Conservation (phyloP, 2,329 filamentous ascomycete species). For the Arthrobotrys megalospora region DNA sequence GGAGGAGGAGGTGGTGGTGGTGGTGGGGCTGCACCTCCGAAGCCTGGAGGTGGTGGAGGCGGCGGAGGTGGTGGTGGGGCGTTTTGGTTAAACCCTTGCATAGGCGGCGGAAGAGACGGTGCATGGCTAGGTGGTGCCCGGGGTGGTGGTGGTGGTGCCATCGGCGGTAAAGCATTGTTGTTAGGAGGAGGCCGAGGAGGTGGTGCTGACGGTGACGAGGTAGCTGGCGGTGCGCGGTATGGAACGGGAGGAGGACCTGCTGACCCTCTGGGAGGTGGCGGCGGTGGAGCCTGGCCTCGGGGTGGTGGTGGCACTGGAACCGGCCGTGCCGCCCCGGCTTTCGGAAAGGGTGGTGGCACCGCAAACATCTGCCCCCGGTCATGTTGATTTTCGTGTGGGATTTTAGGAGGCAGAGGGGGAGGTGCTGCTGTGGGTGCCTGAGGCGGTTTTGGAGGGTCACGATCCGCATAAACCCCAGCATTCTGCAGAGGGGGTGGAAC, state of each 20-base stretch:
- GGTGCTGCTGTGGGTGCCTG: slow-evolving; percentile 77
- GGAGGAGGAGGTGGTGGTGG: slow-evolving; percentile 61
- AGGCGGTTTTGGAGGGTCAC: slow-evolving; percentile 75
- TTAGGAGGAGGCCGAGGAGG: slow-evolving; percentile 64
- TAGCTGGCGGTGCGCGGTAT: slow-evolving; percentile 5
- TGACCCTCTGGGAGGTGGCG: slow-evolving; percentile 73
- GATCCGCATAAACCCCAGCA: slow-evolving; percentile 85
- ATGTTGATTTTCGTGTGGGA: slow-evolving; percentile 76
- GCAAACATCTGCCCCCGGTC: slow-evolving; percentile 74
- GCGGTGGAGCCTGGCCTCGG: slow-evolving; percentile 72
- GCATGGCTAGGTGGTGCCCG: slow-evolving; percentile 67
- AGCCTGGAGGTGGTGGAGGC: slow-evolving; percentile 66
- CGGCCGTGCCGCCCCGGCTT: slow-evolving; percentile 72
- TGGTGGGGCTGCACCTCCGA: slow-evolving; percentile 64
- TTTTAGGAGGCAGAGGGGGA: slow-evolving; percentile 70
- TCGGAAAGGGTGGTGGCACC: slow-evolving; percentile 83
- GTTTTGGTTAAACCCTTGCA: slow-evolving; percentile 63
- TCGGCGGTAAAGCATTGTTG: slow-evolving; percentile 40
- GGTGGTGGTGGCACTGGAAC: slow-evolving; percentile 73
- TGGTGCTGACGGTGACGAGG: slow-evolving; percentile 68
- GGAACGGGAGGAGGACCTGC: slow-evolving; percentile 70
- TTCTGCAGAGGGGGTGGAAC: slow-evolving; percentile 91
- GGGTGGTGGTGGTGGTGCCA: slow-evolving; percentile 66
- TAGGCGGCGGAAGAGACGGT: slow-evolving; percentile 67
- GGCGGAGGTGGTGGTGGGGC: slow-evolving; percentile 69